A percentile compares a stretch with the other conserved stretches of the same genome.
phyloP scores from a whole-genome alignment of 257 asterid genomes.

The Handroanthus guayacan region DNA sequence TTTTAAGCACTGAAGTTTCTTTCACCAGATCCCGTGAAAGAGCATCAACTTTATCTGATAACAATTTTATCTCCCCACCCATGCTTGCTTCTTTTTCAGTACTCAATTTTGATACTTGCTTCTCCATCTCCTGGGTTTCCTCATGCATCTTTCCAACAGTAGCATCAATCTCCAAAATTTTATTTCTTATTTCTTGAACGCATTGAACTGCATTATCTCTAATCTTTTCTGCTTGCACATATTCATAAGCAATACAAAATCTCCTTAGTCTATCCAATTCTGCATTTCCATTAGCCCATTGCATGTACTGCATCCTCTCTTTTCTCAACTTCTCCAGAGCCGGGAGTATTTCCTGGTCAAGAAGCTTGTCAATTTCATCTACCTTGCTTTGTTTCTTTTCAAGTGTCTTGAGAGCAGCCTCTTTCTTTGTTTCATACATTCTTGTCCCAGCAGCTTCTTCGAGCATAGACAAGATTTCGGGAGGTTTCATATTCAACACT shows the following conservation, averaged over 20 bases:
- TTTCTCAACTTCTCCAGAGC: constrained; percentile 91
- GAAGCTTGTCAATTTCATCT: constrained; percentile 95
- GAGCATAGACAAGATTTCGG: constrained; percentile 95
- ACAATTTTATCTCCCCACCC: constrained; percentile 86
- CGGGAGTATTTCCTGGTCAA: constrained; percentile 96
- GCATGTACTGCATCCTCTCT: constrained; percentile 97
- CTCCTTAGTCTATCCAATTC: constrained; percentile 91
- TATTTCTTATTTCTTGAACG: constrained; percentile 66
- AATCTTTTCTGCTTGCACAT: constrained; percentile 80
- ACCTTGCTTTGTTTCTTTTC: constrained; percentile 98
- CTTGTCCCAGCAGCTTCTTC: constrained; percentile 99
- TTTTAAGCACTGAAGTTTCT: constrained; percentile 74
- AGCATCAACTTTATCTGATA: constrained; percentile 80
- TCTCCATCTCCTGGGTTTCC: constrained; percentile 77
- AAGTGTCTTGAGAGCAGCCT: constrained; percentile 95
- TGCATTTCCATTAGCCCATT: constrained; percentile 97
- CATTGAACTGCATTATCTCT: constrained; percentile 73
- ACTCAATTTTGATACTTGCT: constrained; percentile 59
- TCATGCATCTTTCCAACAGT: constrained; percentile 58
- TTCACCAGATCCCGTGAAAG: constrained; percentile 82
- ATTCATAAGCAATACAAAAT: constrained; percentile 93
- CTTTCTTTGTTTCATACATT: constrained; percentile 98
- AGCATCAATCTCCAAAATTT: constrained; percentile 64
- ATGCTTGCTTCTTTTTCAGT: constrained; percentile 83
- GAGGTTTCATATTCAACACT: constrained; percentile 98